Conservation (phyloP, 2,329 filamentous ascomycete genomes). For the Sporothrix euskadiensis region DNA sequence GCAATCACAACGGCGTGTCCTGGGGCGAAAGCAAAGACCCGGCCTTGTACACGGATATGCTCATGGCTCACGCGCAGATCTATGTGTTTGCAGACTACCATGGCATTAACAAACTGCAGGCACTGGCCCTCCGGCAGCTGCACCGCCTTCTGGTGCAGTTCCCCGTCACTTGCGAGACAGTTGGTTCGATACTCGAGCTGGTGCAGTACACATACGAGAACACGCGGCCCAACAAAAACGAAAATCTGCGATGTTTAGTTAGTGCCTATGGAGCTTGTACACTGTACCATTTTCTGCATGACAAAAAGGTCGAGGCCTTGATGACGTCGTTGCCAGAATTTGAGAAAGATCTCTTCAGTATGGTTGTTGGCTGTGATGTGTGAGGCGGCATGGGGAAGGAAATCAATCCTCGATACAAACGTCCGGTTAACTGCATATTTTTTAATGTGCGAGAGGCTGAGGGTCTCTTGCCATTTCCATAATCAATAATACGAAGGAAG, state of each 20-base stretch:
- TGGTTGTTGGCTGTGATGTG: not conserved
- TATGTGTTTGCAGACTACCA: not conserved
- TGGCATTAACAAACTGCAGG: not conserved
- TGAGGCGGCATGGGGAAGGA: not conserved
- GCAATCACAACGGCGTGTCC: not conserved
- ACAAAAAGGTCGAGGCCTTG: not conserved
- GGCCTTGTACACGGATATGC: not conserved
- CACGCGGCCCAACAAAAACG: not conserved
- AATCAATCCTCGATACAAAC: not conserved
- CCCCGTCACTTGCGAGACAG: not conserved
- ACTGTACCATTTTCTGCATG: not conserved
- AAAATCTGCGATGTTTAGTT: not conserved
- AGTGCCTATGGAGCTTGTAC: not conserved
- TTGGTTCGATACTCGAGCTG: not conserved
- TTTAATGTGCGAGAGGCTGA: not conserved
- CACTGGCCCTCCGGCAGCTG: not conserved
- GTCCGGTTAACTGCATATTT: not conserved
- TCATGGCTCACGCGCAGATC: not conserved
- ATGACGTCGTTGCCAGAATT: not conserved
- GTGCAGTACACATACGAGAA: not conserved
- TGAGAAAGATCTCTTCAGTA: not conserved
- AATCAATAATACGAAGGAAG: not conserved
- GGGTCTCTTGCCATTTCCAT: not conserved
- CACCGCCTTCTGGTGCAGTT: not conserved
- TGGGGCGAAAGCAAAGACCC: not conserved